A percentile compares a stretch with the other conserved stretches of the same genome.
These are phyloP conservation scores for Bromus sterilis DNA, from an alignment of 176 grass and related monocot species.

Conservation along the genomic window DNA sequence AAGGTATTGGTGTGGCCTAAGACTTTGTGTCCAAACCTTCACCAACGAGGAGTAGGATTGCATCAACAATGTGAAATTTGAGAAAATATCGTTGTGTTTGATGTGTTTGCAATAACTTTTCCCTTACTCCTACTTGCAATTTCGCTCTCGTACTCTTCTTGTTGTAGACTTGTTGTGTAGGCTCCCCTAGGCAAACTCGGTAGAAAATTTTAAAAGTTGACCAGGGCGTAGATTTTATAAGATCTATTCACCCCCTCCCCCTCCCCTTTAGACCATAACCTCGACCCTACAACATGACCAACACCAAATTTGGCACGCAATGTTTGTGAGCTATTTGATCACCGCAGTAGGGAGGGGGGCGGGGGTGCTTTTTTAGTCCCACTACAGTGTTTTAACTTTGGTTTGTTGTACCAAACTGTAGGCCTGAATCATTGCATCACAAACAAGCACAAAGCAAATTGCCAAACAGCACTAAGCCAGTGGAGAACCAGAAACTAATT, in stretches of 20 bases:
- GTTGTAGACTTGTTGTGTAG: neutral
- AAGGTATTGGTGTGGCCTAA: neutral
- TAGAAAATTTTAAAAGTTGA: neutral
- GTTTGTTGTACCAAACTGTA: neutral
- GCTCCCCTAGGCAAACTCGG: neutral
- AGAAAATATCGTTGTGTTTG: neutral
- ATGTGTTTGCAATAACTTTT: neutral
- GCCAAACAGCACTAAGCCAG: neutral
- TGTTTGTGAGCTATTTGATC: neutral
- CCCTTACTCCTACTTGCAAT: neutral
- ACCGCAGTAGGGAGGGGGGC: neutral
- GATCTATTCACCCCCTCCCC: too few species aligned
- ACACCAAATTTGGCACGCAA: neutral
- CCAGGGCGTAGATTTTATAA: neutral
- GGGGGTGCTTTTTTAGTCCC: neutral
- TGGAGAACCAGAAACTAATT: constrained; percentile 1
- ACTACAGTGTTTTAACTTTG: neutral
- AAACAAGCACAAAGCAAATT: constrained; percentile 1
- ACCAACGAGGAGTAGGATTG: neutral
- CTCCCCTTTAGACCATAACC: too few species aligned
- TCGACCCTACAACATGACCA: neutral
- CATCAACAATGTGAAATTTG: neutral
- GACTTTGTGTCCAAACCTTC: neutral
- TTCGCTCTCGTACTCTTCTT: neutral
- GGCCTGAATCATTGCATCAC: neutral